Percentiles rank a stretch among this genome's conserved stretches.
Conservation (phyloP, 2,329 filamentous ascomycete genomes). For the Penicillium sp. region DNA sequence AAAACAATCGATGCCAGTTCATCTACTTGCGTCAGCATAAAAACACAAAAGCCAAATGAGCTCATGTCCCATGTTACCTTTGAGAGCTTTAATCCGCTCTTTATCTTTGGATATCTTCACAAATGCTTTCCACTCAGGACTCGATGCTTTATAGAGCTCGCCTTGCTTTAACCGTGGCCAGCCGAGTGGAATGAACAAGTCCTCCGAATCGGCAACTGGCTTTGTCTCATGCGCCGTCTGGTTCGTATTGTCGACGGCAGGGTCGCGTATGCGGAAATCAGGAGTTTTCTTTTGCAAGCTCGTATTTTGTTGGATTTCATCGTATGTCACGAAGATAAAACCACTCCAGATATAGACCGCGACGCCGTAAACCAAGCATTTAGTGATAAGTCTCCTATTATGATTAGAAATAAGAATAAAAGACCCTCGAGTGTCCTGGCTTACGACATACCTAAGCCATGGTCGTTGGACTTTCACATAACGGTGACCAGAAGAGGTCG, state of each 20-base stretch:
- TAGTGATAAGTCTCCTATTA: conserved; percentile 36
- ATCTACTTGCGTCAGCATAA: conserved; percentile 39
- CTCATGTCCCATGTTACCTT: conserved; percentile 34
- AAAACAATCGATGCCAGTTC: conserved; percentile 53
- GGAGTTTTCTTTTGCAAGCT: neutral
- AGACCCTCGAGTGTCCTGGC: neutral
- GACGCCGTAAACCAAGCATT: conserved; percentile 36
- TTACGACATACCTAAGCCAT: conserved; percentile 36
- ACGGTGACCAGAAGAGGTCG: conserved; percentile 30
- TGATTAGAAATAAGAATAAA: conserved; percentile 7
- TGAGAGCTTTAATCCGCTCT: conserved; percentile 54
- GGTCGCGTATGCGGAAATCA: neutral
- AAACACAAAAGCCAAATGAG: neutral
- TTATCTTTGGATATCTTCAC: conserved; percentile 62
- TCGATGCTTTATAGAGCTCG: conserved; percentile 41
- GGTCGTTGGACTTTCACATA: conserved; percentile 41
- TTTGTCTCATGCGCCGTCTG: neutral
- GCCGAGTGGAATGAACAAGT: conserved; percentile 66
- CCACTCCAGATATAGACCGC: conserved; percentile 41
- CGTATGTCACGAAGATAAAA: conserved; percentile 37
- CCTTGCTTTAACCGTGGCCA: conserved; percentile 47
- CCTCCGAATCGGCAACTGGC: conserved; percentile 47
- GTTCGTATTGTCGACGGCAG: neutral
- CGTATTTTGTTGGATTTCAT: conserved; percentile 28
- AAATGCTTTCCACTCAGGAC: conserved; percentile 69